Percentiles rank a stretch among this genome's conserved stretches.
phyloP scores from a whole-genome alignment of 768 basidiomycete genomes.

The Pleurotus sapidus region DNA sequence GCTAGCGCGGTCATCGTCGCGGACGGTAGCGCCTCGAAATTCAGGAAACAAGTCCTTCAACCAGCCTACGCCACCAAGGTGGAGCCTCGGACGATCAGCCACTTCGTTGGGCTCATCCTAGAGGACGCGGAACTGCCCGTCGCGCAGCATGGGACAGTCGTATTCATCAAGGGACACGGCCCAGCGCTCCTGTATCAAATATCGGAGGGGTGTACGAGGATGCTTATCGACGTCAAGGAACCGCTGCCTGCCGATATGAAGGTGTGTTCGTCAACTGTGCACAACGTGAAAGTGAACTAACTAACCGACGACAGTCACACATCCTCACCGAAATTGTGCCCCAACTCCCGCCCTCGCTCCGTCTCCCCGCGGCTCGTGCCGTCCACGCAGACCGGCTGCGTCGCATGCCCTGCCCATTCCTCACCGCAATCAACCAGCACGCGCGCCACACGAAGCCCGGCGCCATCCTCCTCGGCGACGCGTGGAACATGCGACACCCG shows the following conservation, averaged over 20 bases:
- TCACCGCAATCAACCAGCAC: slow-evolving; percentile 75
- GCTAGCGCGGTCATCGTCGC: slow-evolving; percentile 86
- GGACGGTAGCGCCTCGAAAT: slow-evolving; percentile 95
- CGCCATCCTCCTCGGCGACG: slow-evolving; percentile 85
- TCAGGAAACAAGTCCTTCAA: slow-evolving; percentile 69
- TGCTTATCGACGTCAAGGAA: slow-evolving; percentile 86
- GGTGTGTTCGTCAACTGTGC: slow-evolving; percentile 32
- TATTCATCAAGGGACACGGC: slow-evolving; percentile 73
- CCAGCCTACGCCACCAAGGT: slow-evolving; percentile 22
- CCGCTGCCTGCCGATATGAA: slow-evolving; percentile 83
- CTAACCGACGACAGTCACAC: slow-evolving; percentile 42
- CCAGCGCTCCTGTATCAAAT: slow-evolving; percentile 95
- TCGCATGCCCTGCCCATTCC: slow-evolving; percentile 93
- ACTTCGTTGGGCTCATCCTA: slow-evolving; percentile 86
- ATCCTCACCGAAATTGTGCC: slow-evolving; percentile 76
- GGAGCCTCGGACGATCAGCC: slow-evolving; percentile 58
- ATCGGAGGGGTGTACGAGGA: slow-evolving; percentile 81
- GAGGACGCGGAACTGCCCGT: slow-evolving; percentile 77
- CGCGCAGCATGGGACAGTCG: slow-evolving; percentile 80
- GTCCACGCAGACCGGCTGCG: slow-evolving; percentile 77
- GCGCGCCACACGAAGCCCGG: slow-evolving; percentile 53
- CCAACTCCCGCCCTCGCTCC: slow-evolving; percentile 74
- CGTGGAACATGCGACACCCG: slow-evolving; percentile 99
- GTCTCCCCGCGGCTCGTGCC: slow-evolving; percentile 58
- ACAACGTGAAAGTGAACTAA: not conserved